A percentile compares a stretch with the other conserved stretches of the same genome.
phyloP scores from a whole-genome alignment of 1,284 basidiomycete genomes.

The Athelia psychrophila region DNA sequence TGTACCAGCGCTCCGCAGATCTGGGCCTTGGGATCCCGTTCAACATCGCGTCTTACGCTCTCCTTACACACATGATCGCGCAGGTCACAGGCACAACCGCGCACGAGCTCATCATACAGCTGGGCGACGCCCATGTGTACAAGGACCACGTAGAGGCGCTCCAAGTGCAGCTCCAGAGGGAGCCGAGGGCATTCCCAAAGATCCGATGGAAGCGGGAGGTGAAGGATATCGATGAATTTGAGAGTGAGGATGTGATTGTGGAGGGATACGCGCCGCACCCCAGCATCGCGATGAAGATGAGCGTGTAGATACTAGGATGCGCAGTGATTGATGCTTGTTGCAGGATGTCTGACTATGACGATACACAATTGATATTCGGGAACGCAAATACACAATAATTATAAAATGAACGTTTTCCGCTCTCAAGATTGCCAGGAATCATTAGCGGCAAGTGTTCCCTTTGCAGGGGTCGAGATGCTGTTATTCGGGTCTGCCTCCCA shows the following conservation, averaged over 20 bases:
- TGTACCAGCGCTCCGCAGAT: slow-evolving; percentile 98
- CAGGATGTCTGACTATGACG: too few species aligned
- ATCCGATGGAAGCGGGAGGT: slow-evolving; percentile 67
- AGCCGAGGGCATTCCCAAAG: slow-evolving; percentile 84
- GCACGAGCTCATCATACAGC: slow-evolving; percentile 87
- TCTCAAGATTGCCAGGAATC: slow-evolving; percentile 12
- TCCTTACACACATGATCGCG: slow-evolving; percentile 97
- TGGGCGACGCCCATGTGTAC: slow-evolving; percentile 98
- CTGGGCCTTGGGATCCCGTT: slow-evolving; percentile 96
- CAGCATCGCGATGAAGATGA: slow-evolving; percentile 97
- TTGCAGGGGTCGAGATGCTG: slow-evolving; percentile 16
- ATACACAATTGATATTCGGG: neutral
- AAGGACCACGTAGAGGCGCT: slow-evolving; percentile 89
- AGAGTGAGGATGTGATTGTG: slow-evolving; percentile 79
- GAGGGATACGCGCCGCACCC: slow-evolving; percentile 87
- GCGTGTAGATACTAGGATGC: slow-evolving; percentile 52
- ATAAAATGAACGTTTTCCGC: too few species aligned
- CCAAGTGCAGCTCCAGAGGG: slow-evolving; percentile 75
- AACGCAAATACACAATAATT: too few species aligned
- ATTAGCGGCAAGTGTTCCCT: slow-evolving; percentile 10
- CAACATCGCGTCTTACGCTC: slow-evolving; percentile 97
- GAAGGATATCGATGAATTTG: slow-evolving; percentile 83
- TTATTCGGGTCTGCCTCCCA: slow-evolving; percentile 29
- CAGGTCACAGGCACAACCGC: slow-evolving; percentile 85
- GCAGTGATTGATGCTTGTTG: too few species aligned